Conservation (phyloP, 257 asterid genomes). For the Nicotiana knightiana region DNA sequence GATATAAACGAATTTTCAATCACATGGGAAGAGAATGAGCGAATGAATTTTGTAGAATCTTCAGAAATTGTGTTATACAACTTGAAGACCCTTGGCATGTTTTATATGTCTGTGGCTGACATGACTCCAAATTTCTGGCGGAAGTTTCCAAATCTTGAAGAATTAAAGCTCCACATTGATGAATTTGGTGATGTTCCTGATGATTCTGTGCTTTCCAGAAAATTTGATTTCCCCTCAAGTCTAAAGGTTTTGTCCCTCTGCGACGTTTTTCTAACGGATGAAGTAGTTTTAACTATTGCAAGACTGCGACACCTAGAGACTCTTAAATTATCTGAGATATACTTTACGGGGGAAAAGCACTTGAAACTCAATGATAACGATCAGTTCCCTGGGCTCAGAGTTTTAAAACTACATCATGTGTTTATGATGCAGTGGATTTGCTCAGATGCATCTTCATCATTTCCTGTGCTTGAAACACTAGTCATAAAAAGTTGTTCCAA, state of each 20-base stretch:
- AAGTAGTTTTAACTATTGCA: background rate
- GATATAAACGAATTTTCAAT: background rate
- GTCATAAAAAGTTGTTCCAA: background rate
- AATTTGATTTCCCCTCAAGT: background rate
- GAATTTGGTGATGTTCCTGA: background rate
- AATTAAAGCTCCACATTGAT: background rate
- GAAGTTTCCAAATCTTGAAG: background rate
- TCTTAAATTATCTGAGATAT: background rate
- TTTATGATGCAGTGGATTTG: background rate
- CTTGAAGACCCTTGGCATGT: background rate
- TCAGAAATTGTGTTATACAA: background rate
- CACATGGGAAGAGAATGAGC: background rate
- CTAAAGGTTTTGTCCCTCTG: background rate
- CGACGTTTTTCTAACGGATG: background rate
- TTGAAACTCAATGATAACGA: background rate
- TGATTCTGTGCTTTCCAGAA: background rate
- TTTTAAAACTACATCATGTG: background rate
- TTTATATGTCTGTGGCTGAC: background rate
- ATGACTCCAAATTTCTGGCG: background rate
- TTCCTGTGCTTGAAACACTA: rapidly evolving
- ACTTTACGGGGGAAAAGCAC: background rate
- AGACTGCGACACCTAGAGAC: background rate
- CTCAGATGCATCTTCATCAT: background rate
- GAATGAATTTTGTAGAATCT: background rate
- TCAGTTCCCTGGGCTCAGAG: rapidly evolving